Percentiles rank a stretch among this genome's conserved stretches.
phyloP scores from a whole-genome alignment of 2,329 filamentous ascomycete genomes.

The Endoconidiophora polonica region DNA sequence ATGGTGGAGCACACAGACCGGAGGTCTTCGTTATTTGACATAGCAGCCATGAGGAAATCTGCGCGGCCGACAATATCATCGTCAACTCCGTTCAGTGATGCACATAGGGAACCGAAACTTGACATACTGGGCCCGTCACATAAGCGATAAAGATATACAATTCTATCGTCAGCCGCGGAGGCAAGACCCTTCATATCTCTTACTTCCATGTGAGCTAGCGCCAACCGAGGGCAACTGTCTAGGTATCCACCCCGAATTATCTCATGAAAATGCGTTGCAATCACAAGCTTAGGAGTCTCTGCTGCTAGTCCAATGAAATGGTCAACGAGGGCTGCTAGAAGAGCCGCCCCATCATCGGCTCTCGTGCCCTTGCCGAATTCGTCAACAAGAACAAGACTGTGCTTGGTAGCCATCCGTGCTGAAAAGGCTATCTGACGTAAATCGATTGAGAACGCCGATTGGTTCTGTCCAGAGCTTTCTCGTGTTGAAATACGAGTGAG shows the following conservation, averaged over 20 bases:
- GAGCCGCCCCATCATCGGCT: conserved; percentile 38
- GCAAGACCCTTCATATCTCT: conserved; percentile 33
- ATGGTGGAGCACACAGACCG: conserved; percentile 53
- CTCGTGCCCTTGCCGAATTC: conserved; percentile 65
- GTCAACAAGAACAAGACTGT: conserved; percentile 76
- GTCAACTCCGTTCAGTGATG: conserved; percentile 72
- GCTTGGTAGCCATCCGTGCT: conserved; percentile 54
- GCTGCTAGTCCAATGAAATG: conserved; percentile 33
- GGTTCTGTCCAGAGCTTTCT: conserved; percentile 40
- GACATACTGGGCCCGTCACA: conserved; percentile 50
- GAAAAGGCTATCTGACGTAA: conserved; percentile 72
- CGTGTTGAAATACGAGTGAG: conserved; percentile 68
- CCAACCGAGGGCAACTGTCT: conserved; percentile 21
- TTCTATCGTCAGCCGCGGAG: conserved; percentile 38
- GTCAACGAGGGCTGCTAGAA: conserved; percentile 39
- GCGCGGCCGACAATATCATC: conserved; percentile 55
- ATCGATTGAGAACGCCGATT: conserved; percentile 58
- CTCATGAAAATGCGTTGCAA: conserved; percentile 51
- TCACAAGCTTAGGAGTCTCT: conserved; percentile 38
- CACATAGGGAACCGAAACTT: conserved; percentile 77
- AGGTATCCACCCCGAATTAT: conserved; percentile 52
- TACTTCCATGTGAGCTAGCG: conserved; percentile 58
- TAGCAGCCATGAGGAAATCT: conserved; percentile 51
- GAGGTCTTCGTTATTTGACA: conserved; percentile 60
- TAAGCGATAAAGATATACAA: conserved; percentile 62